phyloP scores from a whole-genome alignment of 169 alveolate species.

The Blepharisma undulans region DNA sequence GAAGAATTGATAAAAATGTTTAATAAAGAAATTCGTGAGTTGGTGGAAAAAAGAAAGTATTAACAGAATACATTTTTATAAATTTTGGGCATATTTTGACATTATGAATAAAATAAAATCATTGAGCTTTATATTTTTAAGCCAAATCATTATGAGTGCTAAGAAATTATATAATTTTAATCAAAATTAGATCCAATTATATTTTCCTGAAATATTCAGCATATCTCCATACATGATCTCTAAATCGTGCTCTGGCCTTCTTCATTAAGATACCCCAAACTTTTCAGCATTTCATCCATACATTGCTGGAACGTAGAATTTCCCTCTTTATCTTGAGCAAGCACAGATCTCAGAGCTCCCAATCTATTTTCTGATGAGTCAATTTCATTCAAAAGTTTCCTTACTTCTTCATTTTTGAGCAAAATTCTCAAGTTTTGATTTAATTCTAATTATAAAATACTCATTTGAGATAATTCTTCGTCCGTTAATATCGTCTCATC shows the following conservation, averaged over 20 bases:
- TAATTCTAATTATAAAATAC: background rate
- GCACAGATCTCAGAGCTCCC: slow-evolving; percentile 30
- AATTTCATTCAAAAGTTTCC: background rate
- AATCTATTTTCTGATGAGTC: slow-evolving; percentile 28
- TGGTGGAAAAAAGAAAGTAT: too few relatives aligned
- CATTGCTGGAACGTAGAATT: background rate
- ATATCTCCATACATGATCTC: background rate
- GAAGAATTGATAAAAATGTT: background rate
- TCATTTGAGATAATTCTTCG: background rate
- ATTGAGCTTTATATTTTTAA: background rate
- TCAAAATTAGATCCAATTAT: background rate
- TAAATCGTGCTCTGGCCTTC: slow-evolving; percentile 26
- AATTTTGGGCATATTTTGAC: background rate
- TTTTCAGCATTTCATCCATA: slow-evolving; percentile 3
- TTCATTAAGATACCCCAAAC: slow-evolving; percentile 2
- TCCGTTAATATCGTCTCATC: slow-evolving; percentile 16
- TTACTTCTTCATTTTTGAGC: slow-evolving; percentile 14
- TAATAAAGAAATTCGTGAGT: background rate
- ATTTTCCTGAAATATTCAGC: background rate
- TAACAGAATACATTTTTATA: background rate
- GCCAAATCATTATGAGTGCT: background rate
- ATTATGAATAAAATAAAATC: too few relatives aligned
- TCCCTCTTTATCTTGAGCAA: slow-evolving; percentile 2
- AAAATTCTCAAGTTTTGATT: background rate
- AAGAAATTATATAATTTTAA: too few relatives aligned